phyloP scores from a whole-genome alignment of 2,329 filamentous ascomycete genomes.

The Fusarium ambrosium region DNA sequence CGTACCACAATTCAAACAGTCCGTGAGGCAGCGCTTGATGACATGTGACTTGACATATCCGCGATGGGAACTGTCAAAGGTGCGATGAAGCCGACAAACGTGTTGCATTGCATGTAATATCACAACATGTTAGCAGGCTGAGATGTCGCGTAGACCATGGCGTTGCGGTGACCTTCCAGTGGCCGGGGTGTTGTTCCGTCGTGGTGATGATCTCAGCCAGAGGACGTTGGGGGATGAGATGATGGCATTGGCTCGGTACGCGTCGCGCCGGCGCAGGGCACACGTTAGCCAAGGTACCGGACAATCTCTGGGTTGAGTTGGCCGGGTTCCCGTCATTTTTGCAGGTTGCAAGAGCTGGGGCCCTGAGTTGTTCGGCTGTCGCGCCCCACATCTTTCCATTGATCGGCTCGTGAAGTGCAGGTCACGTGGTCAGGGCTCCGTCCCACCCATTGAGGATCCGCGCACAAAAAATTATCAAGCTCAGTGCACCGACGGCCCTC shows the following conservation, averaged over 20 bases:
- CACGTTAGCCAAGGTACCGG: conserved; percentile 12
- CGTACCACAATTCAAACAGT: conserved; percentile 9
- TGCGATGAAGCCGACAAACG: not conserved
- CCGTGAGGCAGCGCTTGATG: not conserved
- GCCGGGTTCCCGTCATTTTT: conserved; percentile 4
- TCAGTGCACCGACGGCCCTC: conserved; percentile 47
- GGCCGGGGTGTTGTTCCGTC: conserved; percentile 10
- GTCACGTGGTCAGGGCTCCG: conserved; percentile 57
- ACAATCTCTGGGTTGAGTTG: conserved; percentile 24
- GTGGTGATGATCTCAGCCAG: conserved; percentile 35
- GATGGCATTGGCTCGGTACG: conserved; percentile 29
- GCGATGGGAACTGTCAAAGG: not conserved
- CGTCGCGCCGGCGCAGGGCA: conserved; percentile 16
- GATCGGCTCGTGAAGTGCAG: conserved; percentile 40
- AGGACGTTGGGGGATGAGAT: conserved; percentile 21
- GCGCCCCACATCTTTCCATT: conserved; percentile 17
- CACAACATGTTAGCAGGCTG: not conserved
- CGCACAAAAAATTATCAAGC: conserved; percentile 57
- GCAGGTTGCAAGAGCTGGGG: conserved; percentile 12
- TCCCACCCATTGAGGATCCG: conserved; percentile 41
- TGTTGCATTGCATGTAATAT: not conserved
- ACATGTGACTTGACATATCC: conserved; percentile 5
- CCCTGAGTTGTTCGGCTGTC: conserved; percentile 7
- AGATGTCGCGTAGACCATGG: not conserved
- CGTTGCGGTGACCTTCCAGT: conserved; percentile 2